These are phyloP conservation scores for Penicillium simplicissimum DNA, from an alignment of 495 filamentous ascomycete species.

Conservation along the genomic window DNA sequence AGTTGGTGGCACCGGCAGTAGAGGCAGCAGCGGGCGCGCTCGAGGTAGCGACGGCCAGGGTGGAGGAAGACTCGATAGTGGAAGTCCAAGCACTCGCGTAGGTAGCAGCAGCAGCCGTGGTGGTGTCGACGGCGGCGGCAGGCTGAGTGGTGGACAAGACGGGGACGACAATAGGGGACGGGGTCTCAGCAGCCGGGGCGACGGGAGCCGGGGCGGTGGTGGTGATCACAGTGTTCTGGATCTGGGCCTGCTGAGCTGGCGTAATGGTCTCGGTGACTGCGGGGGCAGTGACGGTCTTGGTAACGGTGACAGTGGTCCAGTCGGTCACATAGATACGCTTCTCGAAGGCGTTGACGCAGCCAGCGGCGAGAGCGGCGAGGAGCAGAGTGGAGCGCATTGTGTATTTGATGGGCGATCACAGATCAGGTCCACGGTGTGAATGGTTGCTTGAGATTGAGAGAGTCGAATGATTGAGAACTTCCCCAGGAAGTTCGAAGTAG, in stretches of 20 bases:
- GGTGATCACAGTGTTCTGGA: conserved; percentile 11
- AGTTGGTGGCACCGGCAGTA: conserved; percentile 23
- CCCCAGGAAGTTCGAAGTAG: conserved; percentile 40
- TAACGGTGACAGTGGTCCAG: conserved; percentile 59
- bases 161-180: conserved; percentile 14
- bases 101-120: conserved; percentile 18
- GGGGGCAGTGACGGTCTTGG: conserved; percentile 59
- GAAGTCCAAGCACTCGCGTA: conserved; percentile 26
- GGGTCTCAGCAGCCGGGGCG: conserved; percentile 7
- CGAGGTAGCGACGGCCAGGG: conserved; percentile 28
- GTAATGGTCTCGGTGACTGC: conserved; percentile 25
- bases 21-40: conserved; percentile 25
- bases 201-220: conserved; percentile 16
- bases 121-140: conserved; percentile 21
- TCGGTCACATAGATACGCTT: conserved; percentile 57
- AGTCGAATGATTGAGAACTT: conserved; percentile 28
- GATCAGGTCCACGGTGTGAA: conserved; percentile 24
- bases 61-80: conserved; percentile 19
- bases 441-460: background rate
- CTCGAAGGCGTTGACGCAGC: conserved; percentile 58
- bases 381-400: conserved; percentile 72
- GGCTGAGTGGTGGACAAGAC: conserved; percentile 15
- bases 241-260: conserved; percentile 17
- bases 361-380: conserved; percentile 60
- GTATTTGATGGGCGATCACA: conserved; percentile 26